These are phyloP conservation scores for Calcarisporium arbuscula DNA, from an alignment of 2,329 filamentous ascomycete species.

Conservation along the genomic window DNA sequence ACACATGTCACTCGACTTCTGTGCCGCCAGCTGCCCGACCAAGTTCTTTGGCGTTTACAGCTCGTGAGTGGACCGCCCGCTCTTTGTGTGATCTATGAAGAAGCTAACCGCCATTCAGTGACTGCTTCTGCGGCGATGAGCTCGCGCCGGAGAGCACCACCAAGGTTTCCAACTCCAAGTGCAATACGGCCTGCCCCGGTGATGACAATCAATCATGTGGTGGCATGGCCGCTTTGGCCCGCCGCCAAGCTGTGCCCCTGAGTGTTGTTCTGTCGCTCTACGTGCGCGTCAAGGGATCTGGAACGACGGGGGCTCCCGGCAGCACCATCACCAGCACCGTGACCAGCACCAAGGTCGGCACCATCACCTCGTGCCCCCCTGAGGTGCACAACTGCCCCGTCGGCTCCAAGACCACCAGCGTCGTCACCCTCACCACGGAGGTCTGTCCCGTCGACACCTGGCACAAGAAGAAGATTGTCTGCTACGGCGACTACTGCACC, in stretches of 20 bases:
- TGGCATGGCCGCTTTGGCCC: conserved; percentile 11
- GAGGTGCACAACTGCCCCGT: conserved; percentile 17
- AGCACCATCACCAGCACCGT: conserved; percentile 19
- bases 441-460: conserved; percentile 16
- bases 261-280: conserved; percentile 15
- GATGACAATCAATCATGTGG: conserved; percentile 17
- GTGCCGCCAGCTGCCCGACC: conserved; percentile 15
- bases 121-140: conserved; percentile 23
- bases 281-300: conserved; percentile 2
- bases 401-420: conserved; percentile 13
- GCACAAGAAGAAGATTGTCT: conserved; percentile 27
- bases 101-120: conserved; percentile 10
- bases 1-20: conserved; percentile 19
- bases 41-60: conserved; percentile 20
- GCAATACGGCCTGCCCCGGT: conserved; percentile 23
- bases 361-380: conserved; percentile 22
- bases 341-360: conserved; percentile 18
- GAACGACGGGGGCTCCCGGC: conserved; percentile 3
- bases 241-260: conserved; percentile 12
- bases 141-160: conserved; percentile 9
- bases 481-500: conserved; percentile 26
- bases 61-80: conserved; percentile 12
- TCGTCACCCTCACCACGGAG: conserved; percentile 17
- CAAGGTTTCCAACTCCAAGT: conserved; percentile 12
- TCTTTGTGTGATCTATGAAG: conserved; percentile 2